phyloP scores from a whole-genome alignment of 305 asterid genomes.

The Fraxinus sp. region DNA sequence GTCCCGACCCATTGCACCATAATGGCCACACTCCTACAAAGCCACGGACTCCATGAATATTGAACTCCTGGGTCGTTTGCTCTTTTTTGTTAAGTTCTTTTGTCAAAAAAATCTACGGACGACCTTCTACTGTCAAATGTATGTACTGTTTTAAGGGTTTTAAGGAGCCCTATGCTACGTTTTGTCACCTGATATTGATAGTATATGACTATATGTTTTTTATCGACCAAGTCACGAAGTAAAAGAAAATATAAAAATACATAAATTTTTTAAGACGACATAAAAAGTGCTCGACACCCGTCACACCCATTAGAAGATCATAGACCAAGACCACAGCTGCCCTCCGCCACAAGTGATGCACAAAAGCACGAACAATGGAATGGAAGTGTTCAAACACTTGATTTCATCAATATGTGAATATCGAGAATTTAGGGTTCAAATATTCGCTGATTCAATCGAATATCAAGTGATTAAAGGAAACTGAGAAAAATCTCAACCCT shows the following conservation, averaged over 20 bases:
- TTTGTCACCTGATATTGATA: background rate
- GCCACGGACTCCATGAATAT: slow-evolving; percentile 46
- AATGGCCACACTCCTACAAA: slow-evolving; percentile 49
- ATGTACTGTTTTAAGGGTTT: slow-evolving; percentile 2
- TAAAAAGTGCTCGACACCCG: background rate
- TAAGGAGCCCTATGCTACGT: background rate
- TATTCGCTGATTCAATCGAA: background rate
- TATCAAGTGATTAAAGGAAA: background rate
- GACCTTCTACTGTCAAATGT: slow-evolving; percentile 5
- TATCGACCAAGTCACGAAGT: background rate
- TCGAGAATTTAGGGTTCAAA: background rate
- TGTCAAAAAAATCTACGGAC: background rate
- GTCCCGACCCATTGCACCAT: slow-evolving; percentile 75
- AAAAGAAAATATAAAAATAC: background rate
- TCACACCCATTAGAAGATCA: background rate
- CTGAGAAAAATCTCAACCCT: background rate
- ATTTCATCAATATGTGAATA: background rate
- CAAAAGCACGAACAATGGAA: background rate
- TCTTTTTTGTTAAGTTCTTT: background rate
- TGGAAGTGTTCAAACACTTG: background rate
- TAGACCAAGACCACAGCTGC: background rate
- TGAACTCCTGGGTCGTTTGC: background rate
- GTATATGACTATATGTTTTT: background rate
- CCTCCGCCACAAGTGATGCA: background rate
- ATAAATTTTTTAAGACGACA: background rate